Evolutionary conservation across 139 green algal species (phyloP).

Genomic region (Chlamydomonas eustigma): DNA sequence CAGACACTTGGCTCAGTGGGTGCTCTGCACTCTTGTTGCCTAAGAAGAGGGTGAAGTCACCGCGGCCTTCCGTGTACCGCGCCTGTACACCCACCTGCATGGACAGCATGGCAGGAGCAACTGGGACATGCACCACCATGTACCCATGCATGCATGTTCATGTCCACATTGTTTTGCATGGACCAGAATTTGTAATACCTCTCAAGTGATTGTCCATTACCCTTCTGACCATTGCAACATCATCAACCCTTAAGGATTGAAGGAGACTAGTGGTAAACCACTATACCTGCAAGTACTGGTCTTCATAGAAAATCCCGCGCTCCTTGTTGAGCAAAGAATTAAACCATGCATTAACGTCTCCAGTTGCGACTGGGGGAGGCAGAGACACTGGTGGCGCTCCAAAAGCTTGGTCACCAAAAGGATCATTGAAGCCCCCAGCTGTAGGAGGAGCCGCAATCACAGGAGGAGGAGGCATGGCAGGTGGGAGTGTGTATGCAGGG

Average conservation of each 20-base stretch:
- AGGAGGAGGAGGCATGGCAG: too few species aligned
- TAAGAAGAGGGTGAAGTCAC: slow-evolving; percentile 73
- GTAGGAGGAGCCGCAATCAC: too few species aligned
- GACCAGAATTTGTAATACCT: too few species aligned
- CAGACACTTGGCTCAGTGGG: slow-evolving; percentile 11
- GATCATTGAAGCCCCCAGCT: slow-evolving; percentile 4
- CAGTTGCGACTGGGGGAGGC: slow-evolving; percentile 22
- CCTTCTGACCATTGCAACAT: too few species aligned
- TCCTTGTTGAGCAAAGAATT: slow-evolving; percentile 41
- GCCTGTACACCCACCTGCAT: slow-evolving; percentile 80
- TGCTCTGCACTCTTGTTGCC: slow-evolving; percentile 80
- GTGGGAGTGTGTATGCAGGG: too few species aligned
- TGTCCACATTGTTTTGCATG: too few species aligned
- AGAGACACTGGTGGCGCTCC: not conserved
- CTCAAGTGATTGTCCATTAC: too few species aligned
- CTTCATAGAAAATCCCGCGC: slow-evolving; percentile 92
- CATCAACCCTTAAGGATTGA: too few species aligned
- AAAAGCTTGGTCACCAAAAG: slow-evolving; percentile 17
- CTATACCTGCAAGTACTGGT: slow-evolving; percentile 79
- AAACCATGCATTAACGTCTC: slow-evolving; percentile 42
- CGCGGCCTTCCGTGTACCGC: slow-evolving; percentile 46
- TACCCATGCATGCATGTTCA: too few species aligned
- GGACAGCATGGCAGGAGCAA: not conserved
- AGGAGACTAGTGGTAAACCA: not conserved
- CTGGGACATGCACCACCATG: too few species aligned